A percentile compares a stretch with the other conserved stretches of the same genome.
Conservation (phyloP, 2,329 filamentous ascomycete species). For the Conoideocrella luteorostrata region DNA sequence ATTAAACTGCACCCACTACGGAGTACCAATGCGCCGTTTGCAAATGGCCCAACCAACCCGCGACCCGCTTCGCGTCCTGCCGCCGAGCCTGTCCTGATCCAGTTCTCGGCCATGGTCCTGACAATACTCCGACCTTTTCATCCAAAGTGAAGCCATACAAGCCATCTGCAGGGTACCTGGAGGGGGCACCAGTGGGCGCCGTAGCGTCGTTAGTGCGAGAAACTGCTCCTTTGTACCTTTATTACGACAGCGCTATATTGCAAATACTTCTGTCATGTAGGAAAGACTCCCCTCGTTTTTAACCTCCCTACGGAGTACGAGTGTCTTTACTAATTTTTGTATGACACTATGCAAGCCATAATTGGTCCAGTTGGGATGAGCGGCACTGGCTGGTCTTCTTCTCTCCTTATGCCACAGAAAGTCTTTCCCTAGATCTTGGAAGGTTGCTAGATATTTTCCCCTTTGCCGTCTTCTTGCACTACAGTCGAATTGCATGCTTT, state of each 20-base stretch:
- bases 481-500: background rate
- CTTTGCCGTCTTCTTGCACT: background rate
- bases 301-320: too few relatives aligned
- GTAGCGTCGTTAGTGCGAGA: background rate
- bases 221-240: too few relatives aligned
- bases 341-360: too few relatives aligned
- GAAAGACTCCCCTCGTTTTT: too few relatives aligned
- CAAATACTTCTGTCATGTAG: too few relatives aligned
- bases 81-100: background rate
- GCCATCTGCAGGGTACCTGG: background rate
- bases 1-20: constrained; percentile 13
- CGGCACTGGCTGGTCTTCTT: too few relatives aligned
- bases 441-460: background rate
- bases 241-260: too few relatives aligned
- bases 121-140: background rate
- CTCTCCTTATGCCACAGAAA: too few relatives aligned
- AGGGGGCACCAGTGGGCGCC: background rate
- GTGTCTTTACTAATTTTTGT: too few relatives aligned
- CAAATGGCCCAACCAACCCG: constrained; percentile 14
- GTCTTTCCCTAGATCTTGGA: too few relatives aligned
- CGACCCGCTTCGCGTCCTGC: too few relatives aligned
- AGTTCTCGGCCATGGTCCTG: background rate
- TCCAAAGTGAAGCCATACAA: background rate
- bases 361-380: too few relatives aligned
- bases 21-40: background rate